Base-by-base conservation (phyloP, 2,329 filamentous ascomycete species). In the Aspergillaceae sp. region DNA sequence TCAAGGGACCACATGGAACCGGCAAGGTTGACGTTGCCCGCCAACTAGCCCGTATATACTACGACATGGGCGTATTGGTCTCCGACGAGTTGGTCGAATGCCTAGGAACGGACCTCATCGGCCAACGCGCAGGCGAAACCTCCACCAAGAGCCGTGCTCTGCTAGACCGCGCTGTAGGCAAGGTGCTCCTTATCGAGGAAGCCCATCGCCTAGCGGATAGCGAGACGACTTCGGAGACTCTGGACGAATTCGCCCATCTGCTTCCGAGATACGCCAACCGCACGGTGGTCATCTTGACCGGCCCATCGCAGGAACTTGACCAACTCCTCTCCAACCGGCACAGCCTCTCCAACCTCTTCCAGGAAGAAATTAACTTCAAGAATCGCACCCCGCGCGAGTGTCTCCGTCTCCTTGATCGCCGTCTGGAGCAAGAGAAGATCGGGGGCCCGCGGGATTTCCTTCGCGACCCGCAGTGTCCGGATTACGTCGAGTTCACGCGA, bases 341-440 rank as follows among this genome's bases (percentile, higher is more conserved):
- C 1, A 51, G 48, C 3, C 48, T 55, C 7, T 48, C 53, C 0
- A 49, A 50, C 10, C 42, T 54, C 27, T 55, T 55, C 43, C 53
- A 55, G 8, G 53, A 55, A 34, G 53, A 55, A 32, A 51, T 55
- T 29, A 41, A 44, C 35, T 55, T 55, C 45, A 50, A 51, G 19
- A 54, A 49, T 41, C 53, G 51, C 1, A 55, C 53, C 4, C 51
- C 53, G 4, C 50, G 51, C 7, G 53, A 55, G 28, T 54, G 49
- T 29, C 50, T 55, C 3, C 50, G 51, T 3, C 43, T 55, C 7
- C 46, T 55, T 5, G 53, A 55, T 33, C 48, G 48, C 19, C 47
- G 46, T 7, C 48, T 55, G n/a, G 42, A 46, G 9, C 50, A 54
- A 40, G 46, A 54, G 36, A 40, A 41, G 10, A 37, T 55, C 29